phyloP scores from a whole-genome alignment of 345 rosid genomes.

The Brassica incana region DNA sequence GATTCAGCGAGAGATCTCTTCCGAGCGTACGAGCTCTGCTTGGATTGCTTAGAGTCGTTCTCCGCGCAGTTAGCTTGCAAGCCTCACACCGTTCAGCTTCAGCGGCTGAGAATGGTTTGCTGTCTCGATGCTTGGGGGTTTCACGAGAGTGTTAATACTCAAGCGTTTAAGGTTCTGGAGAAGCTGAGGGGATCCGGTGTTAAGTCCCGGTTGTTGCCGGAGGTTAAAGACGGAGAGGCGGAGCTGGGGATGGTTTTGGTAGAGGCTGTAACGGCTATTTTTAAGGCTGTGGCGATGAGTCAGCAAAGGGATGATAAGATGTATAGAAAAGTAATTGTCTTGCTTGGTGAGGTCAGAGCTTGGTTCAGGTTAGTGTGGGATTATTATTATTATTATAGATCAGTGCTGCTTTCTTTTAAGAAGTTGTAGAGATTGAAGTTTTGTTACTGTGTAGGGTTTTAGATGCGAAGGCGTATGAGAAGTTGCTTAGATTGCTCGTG shows the following conservation, averaged over 20 bases:
- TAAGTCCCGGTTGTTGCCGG: constrained; percentile 43
- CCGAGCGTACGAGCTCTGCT: constrained; percentile 56
- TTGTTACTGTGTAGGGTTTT: constrained; percentile 46
- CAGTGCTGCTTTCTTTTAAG: constrained; percentile 21
- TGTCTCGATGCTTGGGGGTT: constrained; percentile 59
- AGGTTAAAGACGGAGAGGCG: constrained; percentile 38
- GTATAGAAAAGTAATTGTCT: constrained; percentile 44
- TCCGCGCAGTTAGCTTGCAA: constrained; percentile 71
- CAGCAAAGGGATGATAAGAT: constrained; percentile 43
- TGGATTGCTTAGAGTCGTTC: constrained; percentile 63
- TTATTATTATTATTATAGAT: background rate
- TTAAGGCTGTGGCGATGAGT: constrained; percentile 53
- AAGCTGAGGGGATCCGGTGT: constrained; percentile 43
- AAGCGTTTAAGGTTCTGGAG: constrained; percentile 56
- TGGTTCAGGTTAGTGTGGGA: constrained; percentile 65
- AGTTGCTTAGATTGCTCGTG: constrained; percentile 55
- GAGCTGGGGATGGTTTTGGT: constrained; percentile 56
- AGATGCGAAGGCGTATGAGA: constrained; percentile 62
- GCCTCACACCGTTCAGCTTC: constrained; percentile 53
- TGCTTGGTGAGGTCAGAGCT: constrained; percentile 62
- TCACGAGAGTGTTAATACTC: constrained; percentile 44
- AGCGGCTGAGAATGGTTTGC: constrained; percentile 52
- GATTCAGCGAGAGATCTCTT: constrained; percentile 44
- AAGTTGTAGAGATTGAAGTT: constrained; percentile 5
- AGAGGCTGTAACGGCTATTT: constrained; percentile 52